Conservation (phyloP, 345 rosid species). For the Sisymbrium irio region DNA sequence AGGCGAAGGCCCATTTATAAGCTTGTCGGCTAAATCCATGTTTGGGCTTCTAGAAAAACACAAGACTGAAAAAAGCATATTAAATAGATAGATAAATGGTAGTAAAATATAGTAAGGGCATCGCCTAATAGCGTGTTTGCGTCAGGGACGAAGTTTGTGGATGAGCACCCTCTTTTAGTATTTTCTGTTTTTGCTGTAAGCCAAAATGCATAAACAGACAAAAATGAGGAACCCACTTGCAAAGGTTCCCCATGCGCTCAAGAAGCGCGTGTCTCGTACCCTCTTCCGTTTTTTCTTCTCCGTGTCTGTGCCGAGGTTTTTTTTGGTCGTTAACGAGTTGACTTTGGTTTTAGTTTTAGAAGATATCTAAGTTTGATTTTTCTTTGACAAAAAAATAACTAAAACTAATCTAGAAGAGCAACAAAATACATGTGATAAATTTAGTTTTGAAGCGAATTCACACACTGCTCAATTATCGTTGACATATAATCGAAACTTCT, state of each 20-base stretch:
- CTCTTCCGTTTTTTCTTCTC: constrained; percentile 1
- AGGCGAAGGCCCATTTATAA: too few species aligned
- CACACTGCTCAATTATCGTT: neutral
- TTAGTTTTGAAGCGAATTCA: neutral
- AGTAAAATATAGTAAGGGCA: neutral
- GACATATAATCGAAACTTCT: neutral
- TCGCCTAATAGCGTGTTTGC: constrained; percentile 34
- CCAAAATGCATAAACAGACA: neutral
- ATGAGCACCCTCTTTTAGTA: constrained; percentile 23
- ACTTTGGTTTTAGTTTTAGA: neutral
- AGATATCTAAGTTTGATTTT: constrained; percentile 19
- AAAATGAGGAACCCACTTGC: constrained; percentile 16
- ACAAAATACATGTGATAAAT: neutral
- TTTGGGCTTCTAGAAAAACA: constrained; percentile 19
- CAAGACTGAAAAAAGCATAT: neutral
- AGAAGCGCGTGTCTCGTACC: constrained; percentile 1
- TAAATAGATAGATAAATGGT: neutral
- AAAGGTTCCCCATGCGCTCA: neutral
- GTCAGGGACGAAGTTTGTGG: constrained; percentile 26
- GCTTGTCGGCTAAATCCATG: neutral
- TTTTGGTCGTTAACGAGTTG: constrained; percentile 11
- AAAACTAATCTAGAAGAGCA: constrained; percentile 13
- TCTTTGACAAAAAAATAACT: neutral
- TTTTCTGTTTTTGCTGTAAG: neutral
- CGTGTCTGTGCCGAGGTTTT: constrained; percentile 29